These are phyloP conservation scores for Chrysanthemum makinoi DNA, from an alignment of 129 eudicot species.

Conservation along the genomic window DNA sequence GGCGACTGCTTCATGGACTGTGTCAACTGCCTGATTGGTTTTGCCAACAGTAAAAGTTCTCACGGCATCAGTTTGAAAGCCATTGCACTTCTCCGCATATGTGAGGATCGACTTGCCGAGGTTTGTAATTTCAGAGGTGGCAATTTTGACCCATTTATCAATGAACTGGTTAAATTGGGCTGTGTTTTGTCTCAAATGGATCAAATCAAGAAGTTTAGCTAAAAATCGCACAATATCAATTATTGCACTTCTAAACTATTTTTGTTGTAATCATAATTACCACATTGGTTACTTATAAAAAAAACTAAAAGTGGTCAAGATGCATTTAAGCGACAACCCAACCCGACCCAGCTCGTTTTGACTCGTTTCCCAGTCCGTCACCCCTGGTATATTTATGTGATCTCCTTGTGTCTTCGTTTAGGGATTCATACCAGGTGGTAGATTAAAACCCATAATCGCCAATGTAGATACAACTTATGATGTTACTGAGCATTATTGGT, in stretches of 20 bases:
- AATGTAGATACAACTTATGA: slow-evolving; percentile 50
- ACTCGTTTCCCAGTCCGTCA: not conserved
- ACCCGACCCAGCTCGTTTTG: not conserved
- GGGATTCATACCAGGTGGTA: slow-evolving; percentile 92
- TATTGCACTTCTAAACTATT: not conserved
- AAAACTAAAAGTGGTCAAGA: not conserved
- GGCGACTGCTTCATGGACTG: slow-evolving; percentile 94
- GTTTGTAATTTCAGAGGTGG: slow-evolving; percentile 38
- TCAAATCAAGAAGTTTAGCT: not conserved
- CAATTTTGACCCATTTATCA: not conserved
- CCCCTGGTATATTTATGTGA: not conserved
- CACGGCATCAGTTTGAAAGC: slow-evolving; percentile 90
- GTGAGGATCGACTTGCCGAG: slow-evolving; percentile 99
- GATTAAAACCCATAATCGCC: slow-evolving; percentile 55
- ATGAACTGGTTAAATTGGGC: not conserved
- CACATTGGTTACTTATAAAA: not conserved
- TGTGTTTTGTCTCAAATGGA: not conserved
- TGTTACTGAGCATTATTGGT: slow-evolving; percentile 93
- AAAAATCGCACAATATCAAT: not conserved
- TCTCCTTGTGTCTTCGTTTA: slow-evolving; percentile 23
- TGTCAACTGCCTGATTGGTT: slow-evolving; percentile 83
- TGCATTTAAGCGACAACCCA: not conserved
- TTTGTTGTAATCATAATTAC: not conserved
- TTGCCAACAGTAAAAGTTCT: slow-evolving; percentile 88
- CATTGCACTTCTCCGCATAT: slow-evolving; percentile 93